Base-by-base conservation (phyloP, 2,329 filamentous ascomycete genomes). In the Claviceps cyperi region DNA sequence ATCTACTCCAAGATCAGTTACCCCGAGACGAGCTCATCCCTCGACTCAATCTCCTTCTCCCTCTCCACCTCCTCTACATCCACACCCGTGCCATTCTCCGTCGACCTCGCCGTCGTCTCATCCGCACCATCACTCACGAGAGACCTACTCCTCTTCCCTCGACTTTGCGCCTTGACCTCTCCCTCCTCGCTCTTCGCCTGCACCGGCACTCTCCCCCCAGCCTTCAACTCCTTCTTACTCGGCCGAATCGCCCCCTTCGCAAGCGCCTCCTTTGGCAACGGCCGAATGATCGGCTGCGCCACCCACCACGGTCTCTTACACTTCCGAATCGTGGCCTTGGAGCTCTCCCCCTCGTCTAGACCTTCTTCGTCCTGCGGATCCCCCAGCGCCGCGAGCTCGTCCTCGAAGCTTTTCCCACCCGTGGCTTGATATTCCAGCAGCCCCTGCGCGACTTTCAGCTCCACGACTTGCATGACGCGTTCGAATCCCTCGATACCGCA, bases 231-330 rank as follows among this genome's bases (percentile, higher is more conserved):
- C 63, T 89, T 89, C 69, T 88, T 90, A 59, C 81, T 86, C 54
- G 83, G 63, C 51, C 74, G 77, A 64, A 94, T 74, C 2, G 85
- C 83, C 0, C 90, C 90, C 63, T 87, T 89, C 54, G 83, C 82
- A 55, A 92, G 60, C 2, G 92, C 92, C 69, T 97, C 91, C 57
- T 84, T 85, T 0, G 92, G 92, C 59, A 96, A 64, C 40, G 89
- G 90, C 50, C 90, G 73, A 6, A 96, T 77, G 59, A 94, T 86
- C 4, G 91, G 84, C 69, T 97, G 90, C 48, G 82, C 88, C 4
- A 95, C 76, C 87, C 88, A 96, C 78, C 83, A 96, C 1, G 90
- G 90, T 55, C 88, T 71, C 63, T 81, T 83, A 61, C 88, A 94
- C 53, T 78, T 72, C 50, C 76, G 78, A 24, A 92, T 80, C 1